Evolutionary conservation across 441 rosid genomes (phyloP), one percentile per base, ranked within the genome.

Genomic region (Macaranga tanarius): DNA sequence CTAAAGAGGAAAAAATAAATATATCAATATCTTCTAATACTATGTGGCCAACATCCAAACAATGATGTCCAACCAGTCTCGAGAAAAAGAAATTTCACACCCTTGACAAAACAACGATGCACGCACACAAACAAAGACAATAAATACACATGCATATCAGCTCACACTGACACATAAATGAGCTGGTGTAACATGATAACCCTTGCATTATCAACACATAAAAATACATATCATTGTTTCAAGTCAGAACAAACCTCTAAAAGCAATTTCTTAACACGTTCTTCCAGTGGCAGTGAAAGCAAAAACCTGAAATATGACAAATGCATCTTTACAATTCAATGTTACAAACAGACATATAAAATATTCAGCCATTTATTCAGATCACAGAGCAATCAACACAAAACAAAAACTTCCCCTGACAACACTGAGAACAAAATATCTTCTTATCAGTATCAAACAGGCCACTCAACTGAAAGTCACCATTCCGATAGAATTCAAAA

Each of bases 241-340:
- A 55, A 77, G 62, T 62, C 34, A 76, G 51, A 73, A 87, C 91
- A 79, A 56, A 94, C 97, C 97, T 92, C 86, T 54, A 79, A 74
- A 57, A 95, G 88, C 79, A 95, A 60, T 81, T 81, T 90, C 88
- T 86, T 78, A 56, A 92, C 20, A 23, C 93, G 95, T 70, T 89
- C 96, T 77, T 87, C 90, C 56, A 85, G 79, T 15, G 98, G 84
- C 79, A 88, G 69, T 47, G 90, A 81, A 64, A 85, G 82, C 77
- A 95, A 82, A 58, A 26, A 74, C 91, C 97, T 95, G 97, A 78
- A 78, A 73, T 38, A 69, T 73, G 57, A 67, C 23, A n/a, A 77
- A 62, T 69, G 16, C 23, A 54, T 48, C 38, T 68, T 71, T n/a
- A 56, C 64, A 54, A 55, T 55, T 59, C 52, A 71, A 76, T 10